phyloP scores from a whole-genome alignment of 2,329 filamentous ascomycete genomes.

The Balansia obtecta region DNA sequence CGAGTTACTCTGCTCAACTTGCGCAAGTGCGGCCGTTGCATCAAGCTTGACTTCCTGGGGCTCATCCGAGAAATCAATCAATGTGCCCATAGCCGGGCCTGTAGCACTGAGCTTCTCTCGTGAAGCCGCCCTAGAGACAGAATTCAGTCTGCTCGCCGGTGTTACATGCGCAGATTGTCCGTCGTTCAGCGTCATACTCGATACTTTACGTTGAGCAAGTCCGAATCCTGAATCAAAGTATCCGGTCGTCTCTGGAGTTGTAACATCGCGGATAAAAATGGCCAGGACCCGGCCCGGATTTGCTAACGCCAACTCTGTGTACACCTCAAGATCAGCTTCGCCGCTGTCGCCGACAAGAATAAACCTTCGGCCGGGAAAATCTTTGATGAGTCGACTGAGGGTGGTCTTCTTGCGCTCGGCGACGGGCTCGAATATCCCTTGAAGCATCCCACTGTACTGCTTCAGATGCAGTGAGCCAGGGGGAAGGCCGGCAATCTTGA shows the following conservation, averaged over 20 bases:
- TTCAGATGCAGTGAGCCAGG: slow-evolving; percentile 89
- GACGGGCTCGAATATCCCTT: slow-evolving; percentile 95
- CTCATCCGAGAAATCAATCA: slow-evolving; percentile 50
- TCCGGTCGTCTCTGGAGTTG: slow-evolving; percentile 54
- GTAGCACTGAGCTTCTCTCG: slow-evolving; percentile 12
- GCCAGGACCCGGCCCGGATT: slow-evolving; percentile 75
- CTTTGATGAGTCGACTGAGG: slow-evolving; percentile 69
- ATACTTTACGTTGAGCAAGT: slow-evolving; percentile 13
- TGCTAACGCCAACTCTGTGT: slow-evolving; percentile 79
- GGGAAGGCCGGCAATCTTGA: slow-evolving; percentile 68
- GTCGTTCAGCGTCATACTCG: slow-evolving; percentile 16
- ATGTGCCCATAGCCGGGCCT: slow-evolving; percentile 37
- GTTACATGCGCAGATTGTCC: slow-evolving; percentile 5
- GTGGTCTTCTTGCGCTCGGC: slow-evolving; percentile 88
- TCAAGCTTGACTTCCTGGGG: slow-evolving; percentile 26
- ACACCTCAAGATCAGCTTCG: slow-evolving; percentile 92
- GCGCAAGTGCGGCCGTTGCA: slow-evolving; percentile 19
- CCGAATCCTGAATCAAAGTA: slow-evolving; percentile 61
- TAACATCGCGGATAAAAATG: slow-evolving; percentile 92
- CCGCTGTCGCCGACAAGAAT: slow-evolving; percentile 91
- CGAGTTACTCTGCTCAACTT: slow-evolving; percentile 14
- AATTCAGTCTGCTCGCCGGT: slow-evolving; percentile 15
- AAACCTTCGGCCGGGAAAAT: slow-evolving; percentile 84
- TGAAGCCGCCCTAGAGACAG: slow-evolving; percentile 9
- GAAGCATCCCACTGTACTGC: slow-evolving; percentile 91